These are phyloP conservation scores for Astrothelium subdiscretum DNA, from an alignment of 495 filamentous ascomycete genomes.

Conservation along the genomic window DNA sequence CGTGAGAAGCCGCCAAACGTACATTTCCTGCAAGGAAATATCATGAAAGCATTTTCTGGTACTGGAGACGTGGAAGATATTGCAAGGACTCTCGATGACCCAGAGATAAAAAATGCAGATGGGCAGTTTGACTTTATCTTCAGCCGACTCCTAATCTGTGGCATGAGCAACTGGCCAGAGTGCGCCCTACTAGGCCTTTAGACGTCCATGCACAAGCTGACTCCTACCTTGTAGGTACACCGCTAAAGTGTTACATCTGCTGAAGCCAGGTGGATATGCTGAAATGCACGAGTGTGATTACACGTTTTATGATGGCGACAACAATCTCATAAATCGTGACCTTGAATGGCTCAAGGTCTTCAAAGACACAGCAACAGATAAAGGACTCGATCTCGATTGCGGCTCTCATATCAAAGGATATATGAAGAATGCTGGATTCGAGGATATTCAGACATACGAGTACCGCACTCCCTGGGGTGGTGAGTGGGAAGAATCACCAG, in stretches of 20 bases:
- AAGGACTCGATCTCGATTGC: not conserved
- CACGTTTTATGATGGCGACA: not conserved
- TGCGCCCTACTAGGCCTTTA: not conserved
- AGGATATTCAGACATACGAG: not conserved
- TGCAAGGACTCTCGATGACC: not conserved
- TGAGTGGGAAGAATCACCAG: not conserved
- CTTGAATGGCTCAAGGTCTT: not conserved
- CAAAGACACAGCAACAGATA: not conserved
- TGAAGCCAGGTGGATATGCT: constrained; percentile 3
- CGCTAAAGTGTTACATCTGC: not conserved
- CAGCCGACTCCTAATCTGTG: constrained; percentile 4
- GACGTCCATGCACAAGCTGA: not conserved
- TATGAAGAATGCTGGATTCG: not conserved
- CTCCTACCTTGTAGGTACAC: not conserved
- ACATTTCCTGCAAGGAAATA: constrained; percentile 8
- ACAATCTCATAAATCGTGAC: not conserved
- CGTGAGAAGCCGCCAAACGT: constrained; percentile 3
- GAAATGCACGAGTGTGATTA: constrained; percentile 6
- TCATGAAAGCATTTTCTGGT: too few species aligned
- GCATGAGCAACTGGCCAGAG: not conserved
- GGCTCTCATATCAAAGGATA: not conserved
- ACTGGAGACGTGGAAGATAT: too few species aligned
- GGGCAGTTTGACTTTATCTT: not conserved
- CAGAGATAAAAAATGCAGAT: not conserved
- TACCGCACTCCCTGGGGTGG: not conserved